Conservation (phyloP, 1,284 basidiomycete genomes). For the Coniophora puteana region DNA sequence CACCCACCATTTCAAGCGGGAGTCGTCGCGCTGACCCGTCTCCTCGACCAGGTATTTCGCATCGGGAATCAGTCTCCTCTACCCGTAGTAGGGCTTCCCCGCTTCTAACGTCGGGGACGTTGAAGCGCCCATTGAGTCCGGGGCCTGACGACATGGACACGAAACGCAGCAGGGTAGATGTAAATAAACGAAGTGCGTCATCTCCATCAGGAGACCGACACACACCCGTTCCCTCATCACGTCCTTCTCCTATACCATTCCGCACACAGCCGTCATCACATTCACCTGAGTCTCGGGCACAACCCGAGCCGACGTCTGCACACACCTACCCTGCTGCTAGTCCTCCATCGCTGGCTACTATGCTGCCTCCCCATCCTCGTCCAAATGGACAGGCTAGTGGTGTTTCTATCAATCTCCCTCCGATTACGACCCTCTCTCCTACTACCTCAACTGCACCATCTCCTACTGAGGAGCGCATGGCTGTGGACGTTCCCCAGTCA, state of each 20-base stretch:
- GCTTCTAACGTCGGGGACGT: constrained; percentile 31
- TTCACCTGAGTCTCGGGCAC: constrained; percentile 59
- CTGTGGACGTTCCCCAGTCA: constrained; percentile 36
- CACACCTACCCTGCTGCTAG: constrained; percentile 44
- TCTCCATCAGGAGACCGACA: constrained; percentile 46
- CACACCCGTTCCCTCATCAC: constrained; percentile 51
- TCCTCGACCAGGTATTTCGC: constrained; percentile 41
- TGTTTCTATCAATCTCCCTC: constrained; percentile 46
- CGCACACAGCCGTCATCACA: constrained; percentile 61
- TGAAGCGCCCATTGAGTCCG: constrained; percentile 68
- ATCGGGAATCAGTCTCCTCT: constrained; percentile 55
- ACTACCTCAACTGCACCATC: constrained; percentile 50
- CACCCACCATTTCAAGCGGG: constrained; percentile 49
- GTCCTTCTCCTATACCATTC: constrained; percentile 74
- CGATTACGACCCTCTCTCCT: constrained; percentile 64
- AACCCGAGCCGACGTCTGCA: constrained; percentile 22
- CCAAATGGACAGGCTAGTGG: constrained; percentile 47
- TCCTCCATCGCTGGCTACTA: constrained; percentile 48
- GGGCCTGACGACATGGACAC: constrained; percentile 53
- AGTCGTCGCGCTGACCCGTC: constrained; percentile 47
- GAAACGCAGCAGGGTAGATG: constrained; percentile 63
- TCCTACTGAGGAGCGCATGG: constrained; percentile 50
- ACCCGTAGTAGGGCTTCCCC: constrained; percentile 51
- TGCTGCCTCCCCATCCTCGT: constrained; percentile 68
- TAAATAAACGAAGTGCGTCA: constrained; percentile 45